A percentile compares a stretch with the other conserved stretches of the same genome.
These are phyloP conservation scores for Eucalyptus sp. DNA, from an alignment of 345 rosid species.

Conservation along the genomic window DNA sequence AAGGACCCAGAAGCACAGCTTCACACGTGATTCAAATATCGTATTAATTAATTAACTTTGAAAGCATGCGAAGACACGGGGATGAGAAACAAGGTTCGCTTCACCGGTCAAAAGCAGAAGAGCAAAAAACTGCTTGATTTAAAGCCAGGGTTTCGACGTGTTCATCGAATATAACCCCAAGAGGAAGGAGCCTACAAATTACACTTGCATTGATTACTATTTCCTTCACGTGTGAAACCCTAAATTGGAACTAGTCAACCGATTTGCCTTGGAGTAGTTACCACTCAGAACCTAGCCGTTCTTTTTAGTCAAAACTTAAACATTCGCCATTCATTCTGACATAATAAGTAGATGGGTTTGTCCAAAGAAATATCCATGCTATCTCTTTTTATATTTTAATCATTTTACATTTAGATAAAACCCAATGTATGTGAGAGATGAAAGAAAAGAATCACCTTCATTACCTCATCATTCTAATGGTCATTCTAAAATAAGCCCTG, in stretches of 20 bases:
- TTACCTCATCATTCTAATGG: too few relatives aligned
- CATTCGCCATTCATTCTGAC: too few relatives aligned
- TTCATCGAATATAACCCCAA: background rate
- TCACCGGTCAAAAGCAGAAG: background rate
- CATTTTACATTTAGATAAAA: too few relatives aligned
- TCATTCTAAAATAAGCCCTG: background rate
- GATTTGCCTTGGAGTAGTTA: background rate
- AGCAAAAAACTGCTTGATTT: background rate
- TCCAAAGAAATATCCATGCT: too few relatives aligned
- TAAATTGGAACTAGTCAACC: background rate
- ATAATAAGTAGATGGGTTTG: too few relatives aligned
- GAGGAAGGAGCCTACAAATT: background rate
- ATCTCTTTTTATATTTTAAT: too few relatives aligned
- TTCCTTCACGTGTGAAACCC: background rate
- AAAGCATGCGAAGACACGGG: background rate
- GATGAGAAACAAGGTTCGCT: background rate
- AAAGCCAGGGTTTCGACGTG: background rate
- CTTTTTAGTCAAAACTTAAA: too few relatives aligned
- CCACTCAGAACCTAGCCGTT: background rate
- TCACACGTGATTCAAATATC: background rate
- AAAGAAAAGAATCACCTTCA: too few relatives aligned
- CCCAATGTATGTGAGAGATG: too few relatives aligned
- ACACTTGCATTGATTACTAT: background rate
- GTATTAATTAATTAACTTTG: background rate
- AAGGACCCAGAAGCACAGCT: background rate